Base-by-base conservation (phyloP, 371 early-diverging fungal genomes). In the Saksenaea oblongispora region DNA sequence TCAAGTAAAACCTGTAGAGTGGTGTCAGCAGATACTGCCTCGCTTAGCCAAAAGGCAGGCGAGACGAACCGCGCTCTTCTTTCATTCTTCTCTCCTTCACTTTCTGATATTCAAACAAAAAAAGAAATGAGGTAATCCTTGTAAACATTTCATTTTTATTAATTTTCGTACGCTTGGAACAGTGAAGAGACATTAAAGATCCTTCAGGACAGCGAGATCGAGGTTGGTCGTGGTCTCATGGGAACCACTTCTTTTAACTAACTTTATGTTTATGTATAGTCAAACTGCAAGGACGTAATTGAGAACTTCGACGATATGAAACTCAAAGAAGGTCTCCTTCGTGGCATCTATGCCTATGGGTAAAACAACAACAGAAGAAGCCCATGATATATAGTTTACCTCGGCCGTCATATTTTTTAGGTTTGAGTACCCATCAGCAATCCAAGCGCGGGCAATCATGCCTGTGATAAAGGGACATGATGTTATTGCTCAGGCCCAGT, bases 401-500 rank as follows among this genome's bases (percentile, higher is more conserved):
- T 58, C 37, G 2, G 9, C 26, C 18, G 62, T 31, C 8, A 47
- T n/a, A 28, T 26, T 54, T 58, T 26, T 34, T 42, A 87, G 88
- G 84, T 94, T 94, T 78, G 94, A 95, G 71, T 86, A 88, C 69
- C 95, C 95, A 41, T 93, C 94, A 55, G 86, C 91, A 65, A 95
- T 96, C 84, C 97, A 96, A 80, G 92, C 93, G 72, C 87, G 93
- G 72, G 96, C 95, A 64, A 96, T 96, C 65, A 79, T 89, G 78
- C 92, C 93, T 53, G 92, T 95, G 37, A 77, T 91, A 64, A 85
- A 83, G 77, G 92, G 91, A 27, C 88, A 87, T 67, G 95, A 97
- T 84, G 94, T 96, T 64, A 94, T 94, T 71, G 95, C 95, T 34
- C 97, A 97, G 80, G 96, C 97, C 34, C 95, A 97, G 76, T 96